These are phyloP conservation scores for Phialophora macrospora DNA, from an alignment of 2,329 filamentous ascomycete species.

Conservation along the genomic window DNA sequence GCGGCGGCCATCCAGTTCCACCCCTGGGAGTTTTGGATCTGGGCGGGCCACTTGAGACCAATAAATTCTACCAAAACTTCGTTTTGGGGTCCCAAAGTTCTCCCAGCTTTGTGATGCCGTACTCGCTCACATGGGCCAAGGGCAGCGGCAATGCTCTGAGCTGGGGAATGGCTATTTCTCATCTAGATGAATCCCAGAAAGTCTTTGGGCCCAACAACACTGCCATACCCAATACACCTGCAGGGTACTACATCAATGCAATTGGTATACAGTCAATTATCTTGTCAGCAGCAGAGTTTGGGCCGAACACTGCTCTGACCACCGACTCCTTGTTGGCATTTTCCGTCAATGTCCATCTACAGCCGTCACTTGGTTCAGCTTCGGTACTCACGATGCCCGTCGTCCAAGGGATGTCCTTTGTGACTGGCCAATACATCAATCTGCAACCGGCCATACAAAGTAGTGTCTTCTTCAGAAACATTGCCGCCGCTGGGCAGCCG, in stretches of 20 bases:
- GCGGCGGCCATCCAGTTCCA: slow-evolving; percentile 51
- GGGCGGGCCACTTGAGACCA: slow-evolving; percentile 50
- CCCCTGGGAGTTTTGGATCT: slow-evolving; percentile 44
- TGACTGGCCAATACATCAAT: slow-evolving; percentile 76
- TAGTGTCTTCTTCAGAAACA: slow-evolving; percentile 71
- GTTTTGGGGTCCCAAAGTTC: slow-evolving; percentile 74
- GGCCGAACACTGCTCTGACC: slow-evolving; percentile 60
- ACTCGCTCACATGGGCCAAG: slow-evolving; percentile 70
- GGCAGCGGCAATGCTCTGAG: slow-evolving; percentile 67
- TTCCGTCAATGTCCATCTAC: slow-evolving; percentile 71
- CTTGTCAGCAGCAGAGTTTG: slow-evolving; percentile 77
- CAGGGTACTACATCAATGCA: slow-evolving; percentile 78
- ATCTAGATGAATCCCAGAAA: slow-evolving; percentile 70
- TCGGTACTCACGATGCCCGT: slow-evolving; percentile 76
- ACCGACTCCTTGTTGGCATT: slow-evolving; percentile 61
- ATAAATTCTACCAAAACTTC: slow-evolving; percentile 76
- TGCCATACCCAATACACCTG: slow-evolving; percentile 60
- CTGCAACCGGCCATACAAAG: slow-evolving; percentile 74
- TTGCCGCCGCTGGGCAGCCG: slow-evolving; percentile 60
- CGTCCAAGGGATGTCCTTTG: slow-evolving; percentile 86
- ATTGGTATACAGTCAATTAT: slow-evolving; percentile 80
- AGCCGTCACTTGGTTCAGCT: slow-evolving; percentile 55
- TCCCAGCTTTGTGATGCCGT: slow-evolving; percentile 76
- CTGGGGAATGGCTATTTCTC: slow-evolving; percentile 78
- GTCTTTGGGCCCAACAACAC: slow-evolving; percentile 66